Conservation (phyloP, 1,284 basidiomycete species). For the Papiliotrema terrestris region DNA sequence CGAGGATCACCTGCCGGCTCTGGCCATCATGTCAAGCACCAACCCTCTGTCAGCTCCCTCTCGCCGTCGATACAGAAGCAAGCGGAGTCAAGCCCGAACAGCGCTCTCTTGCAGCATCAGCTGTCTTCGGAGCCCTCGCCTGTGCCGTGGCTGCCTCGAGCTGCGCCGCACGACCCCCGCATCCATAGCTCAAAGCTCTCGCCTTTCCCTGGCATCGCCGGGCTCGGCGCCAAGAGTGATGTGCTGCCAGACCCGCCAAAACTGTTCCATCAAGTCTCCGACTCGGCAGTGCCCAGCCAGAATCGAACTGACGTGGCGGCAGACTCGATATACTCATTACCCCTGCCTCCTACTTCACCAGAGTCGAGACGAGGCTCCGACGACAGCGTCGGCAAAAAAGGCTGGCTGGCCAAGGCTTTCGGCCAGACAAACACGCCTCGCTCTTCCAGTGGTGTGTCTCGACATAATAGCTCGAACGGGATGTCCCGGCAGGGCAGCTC, state of each 20-base stretch:
- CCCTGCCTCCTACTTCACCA: constrained; percentile 14
- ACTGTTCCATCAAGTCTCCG: constrained; percentile 34
- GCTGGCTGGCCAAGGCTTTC: constrained; percentile 38
- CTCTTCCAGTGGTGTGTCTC: constrained; percentile 18
- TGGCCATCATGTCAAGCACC: constrained; percentile 16
- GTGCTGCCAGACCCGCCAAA: constrained; percentile 18
- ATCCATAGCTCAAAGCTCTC: constrained; percentile 70
- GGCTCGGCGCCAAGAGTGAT: constrained; percentile 53
- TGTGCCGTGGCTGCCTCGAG: constrained; percentile 59
- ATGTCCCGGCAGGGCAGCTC: neutral
- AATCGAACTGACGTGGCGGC: constrained; percentile 6
- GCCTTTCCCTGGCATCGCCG: constrained; percentile 79
- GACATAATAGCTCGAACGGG: constrained; percentile 13
- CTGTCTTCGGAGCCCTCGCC: constrained; percentile 26
- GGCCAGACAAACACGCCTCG: constrained; percentile 24
- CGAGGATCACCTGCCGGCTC: constrained; percentile 7
- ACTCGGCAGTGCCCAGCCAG: constrained; percentile 31
- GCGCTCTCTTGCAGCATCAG: constrained; percentile 37
- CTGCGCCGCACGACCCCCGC: constrained; percentile 54
- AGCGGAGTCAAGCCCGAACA: constrained; percentile 28
- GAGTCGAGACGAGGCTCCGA: constrained; percentile 21
- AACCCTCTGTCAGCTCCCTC: constrained; percentile 32
- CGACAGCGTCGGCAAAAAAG: constrained; percentile 24
- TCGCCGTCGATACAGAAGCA: constrained; percentile 13
- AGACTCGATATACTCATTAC: constrained; percentile 28